phyloP scores from a whole-genome alignment of 1,284 basidiomycete species.

The Fomitopsis palustris region DNA sequence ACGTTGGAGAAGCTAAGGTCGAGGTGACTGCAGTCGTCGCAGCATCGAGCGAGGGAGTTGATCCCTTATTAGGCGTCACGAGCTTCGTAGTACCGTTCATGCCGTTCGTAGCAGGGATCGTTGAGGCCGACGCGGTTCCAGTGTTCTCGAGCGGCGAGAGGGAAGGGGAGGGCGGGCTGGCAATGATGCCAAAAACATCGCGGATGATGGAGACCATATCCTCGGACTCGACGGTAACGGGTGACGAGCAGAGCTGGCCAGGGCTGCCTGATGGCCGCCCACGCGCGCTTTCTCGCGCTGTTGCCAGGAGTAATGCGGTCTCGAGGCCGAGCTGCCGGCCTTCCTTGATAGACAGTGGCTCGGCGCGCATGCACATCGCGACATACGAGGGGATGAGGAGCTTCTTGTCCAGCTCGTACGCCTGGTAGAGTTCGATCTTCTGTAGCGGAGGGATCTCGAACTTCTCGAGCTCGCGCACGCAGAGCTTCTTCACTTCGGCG shows the following conservation, averaged over 20 bases:
- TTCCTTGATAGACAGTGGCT: slow-evolving; percentile 54
- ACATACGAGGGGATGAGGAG: slow-evolving; percentile 56
- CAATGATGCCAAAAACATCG: slow-evolving; percentile 29
- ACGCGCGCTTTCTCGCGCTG: slow-evolving; percentile 53
- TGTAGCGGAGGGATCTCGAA: slow-evolving; percentile 55
- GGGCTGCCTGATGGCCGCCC: slow-evolving; percentile 30
- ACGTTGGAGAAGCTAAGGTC: slow-evolving; percentile 3
- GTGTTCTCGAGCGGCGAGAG: slow-evolving; percentile 23
- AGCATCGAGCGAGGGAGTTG: neutral
- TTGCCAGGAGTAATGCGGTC: slow-evolving; percentile 52
- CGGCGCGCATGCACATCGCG: slow-evolving; percentile 49
- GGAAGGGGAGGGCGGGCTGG: slow-evolving; percentile 24
- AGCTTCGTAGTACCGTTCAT: neutral
- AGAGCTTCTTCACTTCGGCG: slow-evolving; percentile 52
- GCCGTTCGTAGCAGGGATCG: slow-evolving; percentile 9
- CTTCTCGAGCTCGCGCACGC: slow-evolving; percentile 59
- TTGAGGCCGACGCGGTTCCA: slow-evolving; percentile 16
- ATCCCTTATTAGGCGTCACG: neutral
- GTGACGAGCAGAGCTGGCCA: slow-evolving; percentile 37
- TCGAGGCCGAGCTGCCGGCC: slow-evolving; percentile 56
- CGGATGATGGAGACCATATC: slow-evolving; percentile 33
- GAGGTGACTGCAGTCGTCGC: slow-evolving; percentile 3
- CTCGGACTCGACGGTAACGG: slow-evolving; percentile 33
- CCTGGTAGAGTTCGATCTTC: slow-evolving; percentile 54
- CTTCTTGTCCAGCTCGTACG: slow-evolving; percentile 47